A percentile compares a stretch with the other conserved stretches of the same genome.
Conservation (phyloP, 192 early-diverging fungal genomes). For the Chytriomyces sp. region DNA sequence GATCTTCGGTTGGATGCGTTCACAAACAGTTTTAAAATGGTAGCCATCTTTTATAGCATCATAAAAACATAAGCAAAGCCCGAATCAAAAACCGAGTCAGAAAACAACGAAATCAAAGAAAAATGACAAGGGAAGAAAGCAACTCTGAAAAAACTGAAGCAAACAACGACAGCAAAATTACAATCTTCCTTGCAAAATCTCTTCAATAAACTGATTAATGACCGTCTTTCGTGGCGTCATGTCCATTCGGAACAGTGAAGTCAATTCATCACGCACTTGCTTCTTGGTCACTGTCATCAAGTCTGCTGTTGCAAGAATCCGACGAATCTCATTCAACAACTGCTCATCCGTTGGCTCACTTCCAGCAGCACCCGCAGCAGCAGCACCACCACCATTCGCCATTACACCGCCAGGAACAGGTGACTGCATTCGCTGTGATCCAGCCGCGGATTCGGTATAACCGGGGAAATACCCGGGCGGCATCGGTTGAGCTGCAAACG, state of each 20-base stretch:
- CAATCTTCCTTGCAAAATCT: conserved; percentile 53
- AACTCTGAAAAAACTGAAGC: neutral
- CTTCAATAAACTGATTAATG: conserved; percentile 76
- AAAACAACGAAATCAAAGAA: neutral
- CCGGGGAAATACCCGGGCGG: conserved; percentile 32
- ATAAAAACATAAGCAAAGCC: too few relatives aligned
- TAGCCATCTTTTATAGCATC: too few relatives aligned
- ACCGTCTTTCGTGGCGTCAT: conserved; percentile 79
- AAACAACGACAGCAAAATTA: conserved; percentile 4
- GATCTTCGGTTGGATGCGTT: too few relatives aligned
- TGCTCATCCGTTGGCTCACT: conserved; percentile 46
- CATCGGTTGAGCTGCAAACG: neutral
- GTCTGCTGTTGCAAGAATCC: conserved; percentile 81
- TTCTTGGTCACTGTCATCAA: conserved; percentile 99
- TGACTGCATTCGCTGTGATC: conserved; percentile 6
- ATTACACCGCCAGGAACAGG: neutral
- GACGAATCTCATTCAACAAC: conserved; percentile 53
- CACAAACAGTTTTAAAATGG: too few relatives aligned
- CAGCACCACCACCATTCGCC: neutral
- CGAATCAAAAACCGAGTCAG: too few relatives aligned
- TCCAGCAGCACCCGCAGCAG: neutral
- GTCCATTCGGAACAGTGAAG: conserved; percentile 79
- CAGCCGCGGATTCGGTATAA: conserved; percentile 26
- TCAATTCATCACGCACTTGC: conserved; percentile 88
- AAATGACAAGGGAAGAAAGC: neutral